Evolutionary conservation across 768 basidiomycete species (phyloP), one percentile per base, ranked within the genome.

Genomic region (Phaeolepiota aurea): DNA sequence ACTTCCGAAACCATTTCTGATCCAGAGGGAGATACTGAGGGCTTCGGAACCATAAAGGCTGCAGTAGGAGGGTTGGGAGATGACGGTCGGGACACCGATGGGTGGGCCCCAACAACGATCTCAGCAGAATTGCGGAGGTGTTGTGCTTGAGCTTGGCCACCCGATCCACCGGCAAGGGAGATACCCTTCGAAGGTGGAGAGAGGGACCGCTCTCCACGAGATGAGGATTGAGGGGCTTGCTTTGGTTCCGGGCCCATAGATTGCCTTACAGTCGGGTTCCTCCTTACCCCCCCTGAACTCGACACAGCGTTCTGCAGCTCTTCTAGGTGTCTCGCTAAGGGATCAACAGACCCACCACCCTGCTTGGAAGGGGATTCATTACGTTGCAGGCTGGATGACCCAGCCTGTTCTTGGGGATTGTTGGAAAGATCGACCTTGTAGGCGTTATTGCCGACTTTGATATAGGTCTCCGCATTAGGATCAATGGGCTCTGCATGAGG

Each of bases 51-150:
- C 76, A 85, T 87, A 54, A 91, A 77, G 5, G 71, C 83, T 2
- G 86, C 76, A n/a, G 69, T 79, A 3, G 83, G 83, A 3, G 71
- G 65, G 41, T 77, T 80, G 2, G 90, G 89, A 1, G 90, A 88
- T 3, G 74, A 50, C 0, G 92, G 74, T 20, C 88, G 78, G 3
- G 87, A 88, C 0, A 38, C 48, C 13, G 74, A 65, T 0, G 89
- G 90, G 48, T 85, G 83, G 0, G 69, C 57, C 13, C 88, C 89
- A n/a, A 92, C 85, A 20, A 92, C 72, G 30, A 78, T 48, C 43
- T 91, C 80, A 0, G 86, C 89, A 14, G 79, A 81, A 40, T 77
- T 76, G 37, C 79, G 72, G 51, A 87, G 90, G 57, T 90, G 85
- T 18, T 76, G 68, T 35, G 33, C 33, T 15, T 35, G 33, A 21